These are phyloP conservation scores for Beta macrorhiza DNA, from an alignment of 179 eudicot species.

Conservation along the genomic window DNA sequence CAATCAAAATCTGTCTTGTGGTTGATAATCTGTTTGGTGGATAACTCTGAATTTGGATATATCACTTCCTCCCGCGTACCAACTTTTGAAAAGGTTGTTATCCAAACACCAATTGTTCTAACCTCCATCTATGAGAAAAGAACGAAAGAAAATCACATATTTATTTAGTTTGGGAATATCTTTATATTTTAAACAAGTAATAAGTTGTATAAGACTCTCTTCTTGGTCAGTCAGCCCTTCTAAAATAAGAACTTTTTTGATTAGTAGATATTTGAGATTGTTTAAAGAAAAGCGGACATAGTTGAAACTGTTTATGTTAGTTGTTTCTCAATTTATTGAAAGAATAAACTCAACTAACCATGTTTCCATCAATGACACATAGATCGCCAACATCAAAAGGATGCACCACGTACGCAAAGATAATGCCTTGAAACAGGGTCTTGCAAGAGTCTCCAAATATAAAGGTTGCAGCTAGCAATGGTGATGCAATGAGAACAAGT, in stretches of 20 bases:
- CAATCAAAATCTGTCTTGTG: conserved; percentile 13
- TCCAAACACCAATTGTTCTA: conserved; percentile 14
- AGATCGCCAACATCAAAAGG: conserved; percentile 32
- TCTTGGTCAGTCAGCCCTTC: too few relatives aligned
- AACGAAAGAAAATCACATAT: background rate
- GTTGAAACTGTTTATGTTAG: background rate
- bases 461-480: conserved; percentile 22
- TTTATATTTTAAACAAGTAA: too few relatives aligned
- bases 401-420: conserved; percentile 24
- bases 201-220: too few relatives aligned
- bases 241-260: too few relatives aligned
- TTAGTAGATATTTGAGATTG: too few relatives aligned
- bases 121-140: conserved; percentile 19
- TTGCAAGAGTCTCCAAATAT: conserved; percentile 24
- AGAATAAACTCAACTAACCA: conserved; percentile 17
- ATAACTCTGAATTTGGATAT: conserved; percentile 8
- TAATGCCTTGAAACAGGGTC: conserved; percentile 25
- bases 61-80: conserved; percentile 18
- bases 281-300: background rate
- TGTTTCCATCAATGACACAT: conserved; percentile 22
- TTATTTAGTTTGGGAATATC: too few relatives aligned
- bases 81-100: conserved; percentile 13
- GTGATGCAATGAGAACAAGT: conserved; percentile 23
- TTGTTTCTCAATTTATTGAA: background rate
- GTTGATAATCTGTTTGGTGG: conserved; percentile 10